Conservation (phyloP, 805 yeast genomes). For the Torulaspora maleeae region DNA sequence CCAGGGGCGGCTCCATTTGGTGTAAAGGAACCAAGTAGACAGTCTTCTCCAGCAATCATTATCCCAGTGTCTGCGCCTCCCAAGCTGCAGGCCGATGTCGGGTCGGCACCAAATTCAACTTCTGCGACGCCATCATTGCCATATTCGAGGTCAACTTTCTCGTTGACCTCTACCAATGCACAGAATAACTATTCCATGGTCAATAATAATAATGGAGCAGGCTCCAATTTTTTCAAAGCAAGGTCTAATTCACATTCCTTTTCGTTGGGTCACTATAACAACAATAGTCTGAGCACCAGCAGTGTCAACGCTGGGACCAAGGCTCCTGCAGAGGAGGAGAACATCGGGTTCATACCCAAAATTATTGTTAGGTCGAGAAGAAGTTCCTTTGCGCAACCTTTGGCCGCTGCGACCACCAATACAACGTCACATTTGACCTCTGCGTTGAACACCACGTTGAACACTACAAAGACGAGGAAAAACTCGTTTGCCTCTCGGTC, state of each 20-base stretch:
- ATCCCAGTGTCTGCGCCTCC: slow-evolving; percentile 6
- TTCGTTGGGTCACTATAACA: slow-evolving; percentile 7
- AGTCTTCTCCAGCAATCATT: slow-evolving; percentile 11
- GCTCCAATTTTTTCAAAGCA: slow-evolving; percentile 26
- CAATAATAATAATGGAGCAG: slow-evolving; percentile 13
- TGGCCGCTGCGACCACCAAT: slow-evolving; percentile 7
- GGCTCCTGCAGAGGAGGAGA: slow-evolving; percentile 25
- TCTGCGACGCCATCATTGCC: slow-evolving; percentile 8
- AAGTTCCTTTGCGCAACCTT: slow-evolving; percentile 25
- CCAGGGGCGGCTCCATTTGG: not conserved
- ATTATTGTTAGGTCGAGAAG: slow-evolving; percentile 35
- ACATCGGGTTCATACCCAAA: slow-evolving; percentile 35
- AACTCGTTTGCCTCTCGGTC: slow-evolving; percentile 32
- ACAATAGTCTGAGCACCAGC: not conserved
- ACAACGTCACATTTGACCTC: slow-evolving; percentile 13
- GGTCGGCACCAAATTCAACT: slow-evolving; percentile 4
- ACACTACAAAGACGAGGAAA: slow-evolving; percentile 30
- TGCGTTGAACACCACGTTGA: slow-evolving; percentile 25
- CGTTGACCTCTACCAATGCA: slow-evolving; percentile 5
- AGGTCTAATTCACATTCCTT: slow-evolving; percentile 31
- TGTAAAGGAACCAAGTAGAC: not conserved
- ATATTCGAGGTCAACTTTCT: slow-evolving; percentile 15
- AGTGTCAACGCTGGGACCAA: not conserved
- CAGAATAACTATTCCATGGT: slow-evolving; percentile 9
- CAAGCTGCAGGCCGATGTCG: not conserved